Base-by-base conservation (phyloP, 1,284 basidiomycete species). In the Xerocomus nothofagi region DNA sequence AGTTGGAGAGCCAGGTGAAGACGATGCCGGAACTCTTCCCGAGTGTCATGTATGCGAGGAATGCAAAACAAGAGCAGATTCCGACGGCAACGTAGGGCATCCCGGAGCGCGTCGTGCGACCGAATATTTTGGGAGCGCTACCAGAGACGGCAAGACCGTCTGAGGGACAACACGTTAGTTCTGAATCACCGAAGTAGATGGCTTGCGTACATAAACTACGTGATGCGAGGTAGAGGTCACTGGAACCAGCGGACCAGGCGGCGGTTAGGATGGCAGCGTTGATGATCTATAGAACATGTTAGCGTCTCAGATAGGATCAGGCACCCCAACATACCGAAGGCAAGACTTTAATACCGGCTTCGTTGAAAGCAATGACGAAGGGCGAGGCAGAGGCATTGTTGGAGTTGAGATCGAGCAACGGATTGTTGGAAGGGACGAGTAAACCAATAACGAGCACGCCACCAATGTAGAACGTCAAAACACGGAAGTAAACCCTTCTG, bases 211-310 rank as follows among this genome's bases (percentile, higher is more conserved):
- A 64, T 42, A 66, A 33, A 42, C 48, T 60, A 26, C 59, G 63
- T 8, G 60, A 62, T 17, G 63, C 34, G 21, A 62, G 49, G 34
- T 63, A 63, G 15, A 62, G 58, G 30, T 63, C 63, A 42, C 58
- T 62, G 8, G 63, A 61, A 18, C 51, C 37, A 11, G 61, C 81
- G 3, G 81, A 84, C 71, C 80, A 81, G 3, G 86, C 85, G 1
- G 82, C 78, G 15, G 79, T 80, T 33, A 88, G 62, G 38, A 88
- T 75, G 40, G 73, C 76, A 21, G 84, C 84, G 56, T 89, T 88
- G 67, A 86, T 81, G 56, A 85, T 63, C 72, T 63, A n/a, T 3
- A 10, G 29, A 1, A 29, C 6, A 7, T 4, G 18, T 53, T 11
- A 44, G 38, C 20, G 24, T 38, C n/a, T 7, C 10, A 5, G 12